A percentile compares a stretch with the other conserved stretches of the same genome.
Conservation (phyloP, 495 filamentous ascomycete genomes). For the Trichoderma reesei region DNA sequence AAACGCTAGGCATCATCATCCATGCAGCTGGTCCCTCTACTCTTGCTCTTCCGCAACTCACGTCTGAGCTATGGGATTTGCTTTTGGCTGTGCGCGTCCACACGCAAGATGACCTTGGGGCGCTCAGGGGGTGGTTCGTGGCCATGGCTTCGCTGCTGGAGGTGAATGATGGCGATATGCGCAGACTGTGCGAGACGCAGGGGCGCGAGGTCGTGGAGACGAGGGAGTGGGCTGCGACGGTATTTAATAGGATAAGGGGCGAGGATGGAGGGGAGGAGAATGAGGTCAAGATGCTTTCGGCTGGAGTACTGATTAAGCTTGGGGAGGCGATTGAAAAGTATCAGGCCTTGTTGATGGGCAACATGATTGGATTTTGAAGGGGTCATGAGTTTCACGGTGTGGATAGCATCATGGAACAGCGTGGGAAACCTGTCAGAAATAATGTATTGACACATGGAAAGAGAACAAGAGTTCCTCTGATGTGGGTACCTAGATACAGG, state of each 20-base stretch:
- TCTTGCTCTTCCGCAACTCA: slow-evolving; percentile 54
- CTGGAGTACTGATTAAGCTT: slow-evolving; percentile 69
- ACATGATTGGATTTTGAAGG: slow-evolving; percentile 40
- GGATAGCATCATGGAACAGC: not conserved
- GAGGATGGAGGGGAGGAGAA: slow-evolving; percentile 47
- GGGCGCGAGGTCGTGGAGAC: slow-evolving; percentile 47
- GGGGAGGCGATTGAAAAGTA: slow-evolving; percentile 75
- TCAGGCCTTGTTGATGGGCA: slow-evolving; percentile 54
- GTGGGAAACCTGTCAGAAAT: not conserved
- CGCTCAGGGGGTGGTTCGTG: slow-evolving; percentile 69
- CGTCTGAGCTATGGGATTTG: slow-evolving; percentile 58
- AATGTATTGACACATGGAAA: too few relatives aligned
- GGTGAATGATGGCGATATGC: slow-evolving; percentile 72
- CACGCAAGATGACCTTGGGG: slow-evolving; percentile 44
- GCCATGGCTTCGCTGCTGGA: slow-evolving; percentile 73
- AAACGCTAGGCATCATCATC: slow-evolving; percentile 55
- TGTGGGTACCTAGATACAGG: too few relatives aligned
- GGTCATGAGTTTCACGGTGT: not conserved
- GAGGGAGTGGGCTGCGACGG: slow-evolving; percentile 36
- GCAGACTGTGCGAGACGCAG: slow-evolving; percentile 54
- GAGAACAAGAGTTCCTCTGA: too few relatives aligned
- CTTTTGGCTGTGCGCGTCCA: slow-evolving; percentile 39
- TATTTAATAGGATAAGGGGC: slow-evolving; percentile 33
- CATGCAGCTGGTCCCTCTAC: slow-evolving; percentile 57
- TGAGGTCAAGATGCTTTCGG: slow-evolving; percentile 60